Conservation (phyloP, 345 rosid genomes). For the Eucalyptus viminalis region DNA sequence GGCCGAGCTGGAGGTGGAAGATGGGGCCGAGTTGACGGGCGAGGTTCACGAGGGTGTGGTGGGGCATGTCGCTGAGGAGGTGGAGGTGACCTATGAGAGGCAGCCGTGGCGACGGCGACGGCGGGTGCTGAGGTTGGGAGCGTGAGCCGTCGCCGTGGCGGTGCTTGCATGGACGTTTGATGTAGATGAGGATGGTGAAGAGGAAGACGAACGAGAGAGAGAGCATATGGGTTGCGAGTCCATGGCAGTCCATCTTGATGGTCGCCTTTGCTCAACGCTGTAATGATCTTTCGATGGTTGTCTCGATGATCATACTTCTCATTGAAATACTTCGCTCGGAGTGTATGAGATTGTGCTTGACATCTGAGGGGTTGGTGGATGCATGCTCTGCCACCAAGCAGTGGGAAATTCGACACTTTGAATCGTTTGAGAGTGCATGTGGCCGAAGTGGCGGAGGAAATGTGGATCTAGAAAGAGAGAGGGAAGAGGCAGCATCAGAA, state of each 20-base stretch:
- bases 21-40: constrained; percentile 20
- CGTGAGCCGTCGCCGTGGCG: not conserved
- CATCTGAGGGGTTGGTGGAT: not conserved
- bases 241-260: not conserved
- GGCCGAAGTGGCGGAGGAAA: not conserved
- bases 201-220: not conserved
- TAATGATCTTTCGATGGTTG: not conserved
- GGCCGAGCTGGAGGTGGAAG: constrained; percentile 27
- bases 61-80: constrained; percentile 22
- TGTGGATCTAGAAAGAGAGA: not conserved
- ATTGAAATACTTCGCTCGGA: not conserved
- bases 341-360: not conserved
- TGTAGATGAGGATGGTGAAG: not conserved
- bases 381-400: not conserved
- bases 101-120: constrained; percentile 8
- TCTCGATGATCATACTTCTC: not conserved
- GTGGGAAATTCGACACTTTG: not conserved
- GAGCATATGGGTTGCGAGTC: not conserved
- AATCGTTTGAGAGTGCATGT: not conserved
- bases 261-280: not conserved
- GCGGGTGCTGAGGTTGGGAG: not conserved
- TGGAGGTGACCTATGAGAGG: constrained; percentile 35
- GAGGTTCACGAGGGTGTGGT: constrained; percentile 9
- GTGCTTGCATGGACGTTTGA: not conserved
- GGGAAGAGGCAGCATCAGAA: not conserved